Conservation (phyloP, 1,284 basidiomycete genomes). For the Inonotus hispidus region DNA sequence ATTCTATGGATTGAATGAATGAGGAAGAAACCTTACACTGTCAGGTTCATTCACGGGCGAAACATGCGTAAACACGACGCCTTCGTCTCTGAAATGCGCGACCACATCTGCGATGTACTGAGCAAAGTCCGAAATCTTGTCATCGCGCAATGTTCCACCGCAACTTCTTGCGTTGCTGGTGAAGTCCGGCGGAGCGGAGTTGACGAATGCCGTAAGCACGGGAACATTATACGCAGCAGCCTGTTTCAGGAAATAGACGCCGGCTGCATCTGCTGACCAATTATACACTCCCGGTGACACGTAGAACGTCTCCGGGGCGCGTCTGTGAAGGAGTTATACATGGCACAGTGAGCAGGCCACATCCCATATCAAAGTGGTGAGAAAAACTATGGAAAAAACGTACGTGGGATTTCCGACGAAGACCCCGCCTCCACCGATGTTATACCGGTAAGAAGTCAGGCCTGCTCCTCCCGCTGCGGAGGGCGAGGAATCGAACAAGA, state of each 20-base stretch:
- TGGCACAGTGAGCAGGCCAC: neutral
- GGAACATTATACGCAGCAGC: slow-evolving; percentile 23
- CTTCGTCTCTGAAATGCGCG: slow-evolving; percentile 24
- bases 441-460: slow-evolving; percentile 25
- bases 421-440: slow-evolving; percentile 25
- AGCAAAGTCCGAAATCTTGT: slow-evolving; percentile 24
- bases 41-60: slow-evolving; percentile 29
- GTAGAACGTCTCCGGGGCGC: slow-evolving; percentile 25
- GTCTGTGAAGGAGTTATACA: slow-evolving; percentile 8
- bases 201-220: slow-evolving; percentile 27
- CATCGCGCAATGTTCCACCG: slow-evolving; percentile 25
- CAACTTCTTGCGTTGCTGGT: slow-evolving; percentile 26
- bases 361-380: neutral
- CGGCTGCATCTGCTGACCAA: slow-evolving; percentile 25
- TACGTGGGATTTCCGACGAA: slow-evolving; percentile 20
- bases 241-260: slow-evolving; percentile 23
- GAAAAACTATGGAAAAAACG: slow-evolving; percentile 1
- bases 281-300: slow-evolving; percentile 25
- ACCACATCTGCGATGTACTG: slow-evolving; percentile 28
- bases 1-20: slow-evolving; percentile 1
- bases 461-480: slow-evolving; percentile 18
- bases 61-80: slow-evolving; percentile 25
- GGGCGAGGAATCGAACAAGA: slow-evolving; percentile 20
- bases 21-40: slow-evolving; percentile 12
- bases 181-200: slow-evolving; percentile 27